A percentile compares a stretch with the other conserved stretches of the same genome.
phyloP scores from a whole-genome alignment of 176 grass and related monocot genomes.

The Areca catechu region DNA sequence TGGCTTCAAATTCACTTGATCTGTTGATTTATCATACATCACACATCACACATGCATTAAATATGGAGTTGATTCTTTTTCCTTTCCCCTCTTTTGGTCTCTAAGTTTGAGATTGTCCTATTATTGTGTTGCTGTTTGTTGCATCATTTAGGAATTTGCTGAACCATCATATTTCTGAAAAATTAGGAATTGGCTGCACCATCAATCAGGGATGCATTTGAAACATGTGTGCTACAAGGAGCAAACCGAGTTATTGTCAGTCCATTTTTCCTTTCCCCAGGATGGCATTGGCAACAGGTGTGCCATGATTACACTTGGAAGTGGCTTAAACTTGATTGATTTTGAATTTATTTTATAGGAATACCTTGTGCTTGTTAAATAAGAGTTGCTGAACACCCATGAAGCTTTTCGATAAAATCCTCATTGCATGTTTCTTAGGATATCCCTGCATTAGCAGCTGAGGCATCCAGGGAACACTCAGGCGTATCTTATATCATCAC shows the following conservation, averaged over 20 bases:
- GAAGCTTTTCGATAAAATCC: too few relatives aligned
- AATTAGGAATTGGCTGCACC: constrained; percentile 77
- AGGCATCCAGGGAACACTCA: constrained; percentile 58
- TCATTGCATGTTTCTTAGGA: constrained; percentile 31
- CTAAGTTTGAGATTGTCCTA: neutral
- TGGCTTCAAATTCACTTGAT: neutral
- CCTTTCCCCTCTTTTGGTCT: too few relatives aligned
- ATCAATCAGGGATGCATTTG: constrained; percentile 73
- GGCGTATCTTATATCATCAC: constrained; percentile 67
- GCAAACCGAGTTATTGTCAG: constrained; percentile 58
- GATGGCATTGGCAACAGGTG: constrained; percentile 82
- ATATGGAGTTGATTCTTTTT: too few relatives aligned
- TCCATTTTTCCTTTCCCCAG: constrained; percentile 92
- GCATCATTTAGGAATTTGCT: neutral
- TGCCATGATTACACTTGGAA: neutral
- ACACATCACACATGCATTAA: too few relatives aligned
- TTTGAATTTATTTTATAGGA: too few relatives aligned
- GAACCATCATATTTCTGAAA: constrained; percentile 19
- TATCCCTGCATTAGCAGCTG: constrained; percentile 68
- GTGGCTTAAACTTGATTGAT: too few relatives aligned
- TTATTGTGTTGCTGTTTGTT: neutral
- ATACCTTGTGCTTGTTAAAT: too few relatives aligned
- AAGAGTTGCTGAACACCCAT: too few relatives aligned
- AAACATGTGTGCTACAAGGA: constrained; percentile 67
- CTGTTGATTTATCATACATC: neutral